Evolutionary conservation across 345 rosid species (phyloP).

Genomic region (Eutrema yunnanense): DNA sequence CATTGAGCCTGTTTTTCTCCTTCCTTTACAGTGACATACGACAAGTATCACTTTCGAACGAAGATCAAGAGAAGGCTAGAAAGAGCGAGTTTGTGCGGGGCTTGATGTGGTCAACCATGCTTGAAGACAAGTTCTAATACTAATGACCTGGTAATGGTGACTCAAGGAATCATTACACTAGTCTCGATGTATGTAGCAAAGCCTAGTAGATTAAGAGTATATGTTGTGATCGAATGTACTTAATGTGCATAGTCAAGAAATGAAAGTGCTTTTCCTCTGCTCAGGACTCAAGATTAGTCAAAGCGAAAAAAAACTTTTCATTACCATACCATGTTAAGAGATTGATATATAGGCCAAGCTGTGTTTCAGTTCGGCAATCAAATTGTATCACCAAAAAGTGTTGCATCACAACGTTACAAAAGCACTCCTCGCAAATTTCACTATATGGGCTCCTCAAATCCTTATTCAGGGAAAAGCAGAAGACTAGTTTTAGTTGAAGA

Average conservation of each 20-base stretch:
- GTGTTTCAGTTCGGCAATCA: slow-evolving; percentile 4
- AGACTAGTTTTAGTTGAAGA: slow-evolving; percentile 11
- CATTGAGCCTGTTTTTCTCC: neutral
- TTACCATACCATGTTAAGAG: neutral
- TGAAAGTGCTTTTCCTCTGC: slow-evolving; percentile 8
- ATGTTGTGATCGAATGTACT: slow-evolving; percentile 1
- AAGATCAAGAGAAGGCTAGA: slow-evolving; percentile 49
- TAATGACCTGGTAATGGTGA: slow-evolving; percentile 10
- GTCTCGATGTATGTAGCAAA: slow-evolving; percentile 15
- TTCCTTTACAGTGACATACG: slow-evolving; percentile 25
- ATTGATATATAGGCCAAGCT: slow-evolving; percentile 3
- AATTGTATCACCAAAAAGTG: slow-evolving; percentile 18
- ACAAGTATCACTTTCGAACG: slow-evolving; percentile 26
- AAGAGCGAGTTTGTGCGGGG: slow-evolving; percentile 50
- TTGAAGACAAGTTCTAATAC: slow-evolving; percentile 35
- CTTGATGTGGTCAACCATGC: slow-evolving; percentile 46
- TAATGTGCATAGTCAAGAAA: slow-evolving; percentile 17
- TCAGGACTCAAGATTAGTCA: neutral
- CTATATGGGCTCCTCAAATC: slow-evolving; percentile 9
- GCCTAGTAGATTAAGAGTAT: slow-evolving; percentile 3
- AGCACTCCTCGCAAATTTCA: slow-evolving; percentile 13
- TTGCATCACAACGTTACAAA: slow-evolving; percentile 19
- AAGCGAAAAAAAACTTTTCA: neutral
- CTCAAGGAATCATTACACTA: slow-evolving; percentile 3
- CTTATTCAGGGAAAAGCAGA: slow-evolving; percentile 13